Evolutionary conservation across 208 protist species (phyloP).

Genomic region (Leishmania martiniquensis): DNA sequence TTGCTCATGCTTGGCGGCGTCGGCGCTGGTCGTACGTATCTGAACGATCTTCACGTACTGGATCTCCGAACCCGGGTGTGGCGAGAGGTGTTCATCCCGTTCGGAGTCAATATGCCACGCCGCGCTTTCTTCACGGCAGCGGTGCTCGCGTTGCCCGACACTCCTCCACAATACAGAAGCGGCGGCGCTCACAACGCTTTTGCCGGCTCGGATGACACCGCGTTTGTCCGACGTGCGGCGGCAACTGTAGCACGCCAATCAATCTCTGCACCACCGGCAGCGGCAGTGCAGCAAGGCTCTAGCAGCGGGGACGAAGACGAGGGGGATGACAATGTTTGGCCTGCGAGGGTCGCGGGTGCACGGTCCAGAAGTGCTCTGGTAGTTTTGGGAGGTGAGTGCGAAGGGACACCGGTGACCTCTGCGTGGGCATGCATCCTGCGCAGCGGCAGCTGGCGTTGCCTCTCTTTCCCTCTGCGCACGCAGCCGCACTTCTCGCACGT

Average conservation of each 20-base stretch:
- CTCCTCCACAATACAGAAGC: neutral
- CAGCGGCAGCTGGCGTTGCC: conserved; percentile 40
- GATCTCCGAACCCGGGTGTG: conserved; percentile 69
- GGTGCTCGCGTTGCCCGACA: conserved; percentile 22
- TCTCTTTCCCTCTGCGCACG: conserved; percentile 50
- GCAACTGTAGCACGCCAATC: neutral
- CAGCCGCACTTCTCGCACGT: conserved; percentile 25
- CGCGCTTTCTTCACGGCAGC: conserved; percentile 64
- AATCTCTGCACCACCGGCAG: neutral
- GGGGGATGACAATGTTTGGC: conserved; percentile 14
- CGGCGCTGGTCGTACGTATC: conserved; percentile 33
- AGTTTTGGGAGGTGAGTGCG: conserved; percentile 64
- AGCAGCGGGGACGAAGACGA: conserved; percentile 5
- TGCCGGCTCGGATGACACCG: neutral
- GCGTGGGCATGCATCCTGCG: conserved; percentile 52
- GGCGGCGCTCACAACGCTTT: neutral
- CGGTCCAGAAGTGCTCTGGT: conserved; percentile 34
- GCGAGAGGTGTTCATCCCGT: conserved; percentile 79
- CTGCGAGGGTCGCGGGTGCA: conserved; percentile 13
- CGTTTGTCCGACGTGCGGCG: neutral
- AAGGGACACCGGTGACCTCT: conserved; percentile 42
- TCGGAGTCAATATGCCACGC: conserved; percentile 38
- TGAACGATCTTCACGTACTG: conserved; percentile 71
- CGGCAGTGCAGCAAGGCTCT: neutral
- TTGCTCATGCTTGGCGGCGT: conserved; percentile 79